Base-by-base conservation (phyloP, 176 grass and related monocot species). In the Chrysopogon serrulatus region DNA sequence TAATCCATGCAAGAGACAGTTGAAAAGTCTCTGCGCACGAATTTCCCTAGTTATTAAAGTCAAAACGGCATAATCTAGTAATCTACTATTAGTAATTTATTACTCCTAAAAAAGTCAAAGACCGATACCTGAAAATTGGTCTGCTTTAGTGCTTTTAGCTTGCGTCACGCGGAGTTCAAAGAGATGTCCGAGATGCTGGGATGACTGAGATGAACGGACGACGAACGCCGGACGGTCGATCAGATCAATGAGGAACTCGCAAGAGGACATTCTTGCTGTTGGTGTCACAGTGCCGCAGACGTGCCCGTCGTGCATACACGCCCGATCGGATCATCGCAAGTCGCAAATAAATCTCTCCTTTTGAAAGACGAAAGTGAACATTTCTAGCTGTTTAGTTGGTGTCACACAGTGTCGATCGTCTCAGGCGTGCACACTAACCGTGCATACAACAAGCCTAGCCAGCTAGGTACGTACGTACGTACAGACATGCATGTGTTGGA, bases 201-300 rank as follows among this genome's bases (percentile, higher is more conserved):
- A 27, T 73, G 81, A 75, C 33, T 48, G 31, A 3, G 42, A 83
- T 12, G 11, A n/a, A 19, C n/a, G 40, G 30, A 63, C 3, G 30
- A 63, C 3, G 54, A 63, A 37, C 60, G 28, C 4, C 3, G 57
- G 40, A 14, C 28, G 23, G 1, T 14, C 15, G 70, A 63, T 37
- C 49, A 2, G 37, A 44, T 33, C 24, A 24, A 44, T 33, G 16
- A 24, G 39, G 43, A 10, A 14, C 4, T 23, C 57, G 59, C 76
- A 64, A 64, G 19, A 77, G 11, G 74, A 69, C 57, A 51, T 37
- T 83, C n/a, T 27, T 49, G 16, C 70, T 65, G 57, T 74, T 39
- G 70, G 81, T 45, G 24, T 49, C 73, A 84, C 73, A 5, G 47
- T 19, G 82, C 69, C 23, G 34, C 47, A 77, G 45, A 30, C 82